Base-by-base conservation (phyloP, 345 rosid species). In the Euphorbia lathyris region DNA sequence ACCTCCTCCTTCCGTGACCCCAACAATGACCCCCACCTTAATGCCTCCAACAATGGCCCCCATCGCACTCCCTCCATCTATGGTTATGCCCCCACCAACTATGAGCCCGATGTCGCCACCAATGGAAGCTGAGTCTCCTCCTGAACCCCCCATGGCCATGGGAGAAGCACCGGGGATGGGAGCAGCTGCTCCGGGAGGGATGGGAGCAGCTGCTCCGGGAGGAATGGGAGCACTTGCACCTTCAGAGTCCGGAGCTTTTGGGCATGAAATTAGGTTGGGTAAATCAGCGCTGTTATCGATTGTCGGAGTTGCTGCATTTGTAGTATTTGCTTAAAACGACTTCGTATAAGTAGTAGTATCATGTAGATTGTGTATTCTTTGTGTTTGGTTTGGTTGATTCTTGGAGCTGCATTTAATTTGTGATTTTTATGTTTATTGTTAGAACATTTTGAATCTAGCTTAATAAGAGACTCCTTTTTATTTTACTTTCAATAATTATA, bases 341-440 rank as follows among this genome's bases (percentile, higher is more conserved):
- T 16, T 69, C 7, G 27, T 53, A 34, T 13, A 25, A 7, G 11
- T 45, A 45, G 51, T 1, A 5, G 9, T 30, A 20, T 69, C 10
- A 22, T 72, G 70, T 79, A 74, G 80, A 77, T 55, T 79, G 80
- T 76, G 79, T 74, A 80, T 84, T 76, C 78, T 71, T 73, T 67
- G 72, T 60, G 51, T 7, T 60, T 12, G 45, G 4, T 34, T 50
- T 47, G 36, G 70, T 52, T 72, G 76, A 74, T 79, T 77, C 72
- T 66, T 76, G 60, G 75, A 73, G 76, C 76, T 73, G 80, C 51
- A 45, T 45, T 45, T 34, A 71, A 67, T 73, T 70, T 67, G 83
- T 80, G 69, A 69, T 70, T 65, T 26, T 22, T 52, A 58, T 71
- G 68, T 66, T 68, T 73, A 73, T 78, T 57, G 22, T 53, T 53